Conservation (phyloP, 306 rosid genomes). For the Fagus sylvatica region DNA sequence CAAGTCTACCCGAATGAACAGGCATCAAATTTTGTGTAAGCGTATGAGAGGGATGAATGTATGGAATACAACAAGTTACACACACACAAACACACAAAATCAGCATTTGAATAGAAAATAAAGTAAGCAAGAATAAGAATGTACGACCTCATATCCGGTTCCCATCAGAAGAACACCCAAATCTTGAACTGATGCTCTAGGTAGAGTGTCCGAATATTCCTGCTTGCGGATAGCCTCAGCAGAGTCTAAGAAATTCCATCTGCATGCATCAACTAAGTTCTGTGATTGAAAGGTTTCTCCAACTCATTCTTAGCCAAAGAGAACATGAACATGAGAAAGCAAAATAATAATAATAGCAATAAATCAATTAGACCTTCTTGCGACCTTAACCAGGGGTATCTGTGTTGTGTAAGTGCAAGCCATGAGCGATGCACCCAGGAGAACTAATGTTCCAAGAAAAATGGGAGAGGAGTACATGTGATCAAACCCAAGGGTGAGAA, state of each 20-base stretch:
- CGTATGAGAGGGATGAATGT: neutral
- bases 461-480: constrained; percentile 84
- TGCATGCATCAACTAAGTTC: constrained; percentile 34
- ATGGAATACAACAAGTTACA: neutral
- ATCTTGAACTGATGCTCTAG: constrained; percentile 81
- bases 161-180: constrained; percentile 88
- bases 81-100: neutral
- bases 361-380: constrained; percentile 60
- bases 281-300: constrained; percentile 7
- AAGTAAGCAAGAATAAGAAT: constrained; percentile 14
- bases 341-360: neutral
- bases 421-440: constrained; percentile 83
- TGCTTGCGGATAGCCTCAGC: constrained; percentile 74
- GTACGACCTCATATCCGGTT: constrained; percentile 87
- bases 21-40: neutral
- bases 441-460: constrained; percentile 68
- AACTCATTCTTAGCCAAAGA: neutral
- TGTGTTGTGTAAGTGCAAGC: constrained; percentile 97
- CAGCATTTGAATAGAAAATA: neutral
- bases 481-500: constrained; percentile 87
- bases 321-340: constrained; percentile 23
- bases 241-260: constrained; percentile 85
- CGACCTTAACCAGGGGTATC: constrained; percentile 82
- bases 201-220: constrained; percentile 78
- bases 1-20: neutral